Evolutionary conservation across 2,329 filamentous ascomycete genomes (phyloP), one percentile per base, ranked within the genome.

Genomic region (Emmonsiellopsis sp.): DNA sequence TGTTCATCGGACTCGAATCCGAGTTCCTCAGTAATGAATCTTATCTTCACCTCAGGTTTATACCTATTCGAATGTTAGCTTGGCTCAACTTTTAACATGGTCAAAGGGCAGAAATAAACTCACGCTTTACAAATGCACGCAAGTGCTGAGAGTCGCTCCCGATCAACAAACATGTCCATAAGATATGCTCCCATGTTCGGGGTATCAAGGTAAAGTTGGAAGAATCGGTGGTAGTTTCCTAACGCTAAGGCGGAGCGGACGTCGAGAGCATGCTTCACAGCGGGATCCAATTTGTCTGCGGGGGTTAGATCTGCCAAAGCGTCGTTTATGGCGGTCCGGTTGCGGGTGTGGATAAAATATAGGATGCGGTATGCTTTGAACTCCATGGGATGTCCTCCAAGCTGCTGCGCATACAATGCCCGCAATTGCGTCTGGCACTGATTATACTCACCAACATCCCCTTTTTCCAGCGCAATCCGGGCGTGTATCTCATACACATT

Each of bases 361-460:
- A 98, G 80, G 74, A 98, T 96, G 82, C 93, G 92, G 79, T 98
- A 98, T 60, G 92, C 93, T 82, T 93, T 93, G 76, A 98, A 98
- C 74, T 98, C 93, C 75, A 88, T 85, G 67, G 88, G 84, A 71
- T 91, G 90, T 65, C 92, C 93, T 67, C 88, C 88, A 69, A 95
- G 77, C 61, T 88, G 87, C 75, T 88, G 82, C 70, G 83, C 82
- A 74, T 98, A 97, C 65, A 98, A 77, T 60, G 87, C 89, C 72
- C 89, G 88, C 68, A 98, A 79, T 76, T 98, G 93, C 65, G 93
- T 97, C 78, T 98, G 93, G 74, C 93, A 98, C 81, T 98, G 93
- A 78, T 98, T 98, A 93, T 98, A 98, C 93, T 98, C 93, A 98
- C 93, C 92, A 77, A 97, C 83, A 78, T 98, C 93, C 74, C 88